Evolutionary conservation across 2,329 filamentous ascomycete genomes (phyloP).

Genomic region (Zopfia rhizophila): DNA sequence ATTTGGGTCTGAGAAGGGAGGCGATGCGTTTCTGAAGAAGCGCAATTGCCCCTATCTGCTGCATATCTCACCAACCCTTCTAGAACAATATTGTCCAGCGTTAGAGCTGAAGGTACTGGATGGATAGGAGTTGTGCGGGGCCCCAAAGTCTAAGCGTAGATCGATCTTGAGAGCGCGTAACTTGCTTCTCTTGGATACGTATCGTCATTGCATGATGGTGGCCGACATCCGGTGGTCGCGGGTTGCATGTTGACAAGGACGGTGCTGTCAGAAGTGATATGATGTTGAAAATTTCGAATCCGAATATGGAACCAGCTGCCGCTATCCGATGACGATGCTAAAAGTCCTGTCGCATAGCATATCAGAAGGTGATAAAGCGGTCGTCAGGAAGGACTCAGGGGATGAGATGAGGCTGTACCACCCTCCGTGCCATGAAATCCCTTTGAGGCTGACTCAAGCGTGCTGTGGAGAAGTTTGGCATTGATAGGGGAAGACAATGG

Average conservation of each 20-base stretch:
- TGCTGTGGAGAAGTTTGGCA: slow-evolving; percentile 17
- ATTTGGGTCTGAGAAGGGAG: too few relatives aligned
- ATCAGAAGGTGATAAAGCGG: slow-evolving; percentile 1
- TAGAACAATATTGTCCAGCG: neutral
- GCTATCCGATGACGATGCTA: slow-evolving; percentile 14
- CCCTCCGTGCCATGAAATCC: slow-evolving; percentile 18
- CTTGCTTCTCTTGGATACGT: neutral
- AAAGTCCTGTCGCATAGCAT: slow-evolving; percentile 16
- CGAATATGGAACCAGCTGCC: neutral
- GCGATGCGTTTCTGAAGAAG: neutral
- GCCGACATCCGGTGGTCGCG: slow-evolving; percentile 8
- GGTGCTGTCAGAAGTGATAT: slow-evolving; percentile 19
- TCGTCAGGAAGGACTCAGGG: too few relatives aligned
- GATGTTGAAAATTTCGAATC: slow-evolving; percentile 2
- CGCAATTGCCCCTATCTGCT: neutral
- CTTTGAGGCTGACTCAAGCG: slow-evolving; percentile 9
- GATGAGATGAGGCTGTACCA: too few relatives aligned
- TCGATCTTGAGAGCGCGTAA: slow-evolving; percentile 13
- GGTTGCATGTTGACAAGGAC: slow-evolving; percentile 3
- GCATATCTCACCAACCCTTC: neutral
- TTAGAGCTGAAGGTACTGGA: neutral
- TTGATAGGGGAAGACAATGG: slow-evolving; percentile 14
- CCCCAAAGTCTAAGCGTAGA: slow-evolving; percentile 18
- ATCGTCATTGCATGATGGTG: slow-evolving; percentile 23
- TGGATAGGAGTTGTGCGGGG: slow-evolving; percentile 17